Base-by-base conservation (phyloP, 2,329 filamentous ascomycete species). In the Colletotrichum cereale region DNA sequence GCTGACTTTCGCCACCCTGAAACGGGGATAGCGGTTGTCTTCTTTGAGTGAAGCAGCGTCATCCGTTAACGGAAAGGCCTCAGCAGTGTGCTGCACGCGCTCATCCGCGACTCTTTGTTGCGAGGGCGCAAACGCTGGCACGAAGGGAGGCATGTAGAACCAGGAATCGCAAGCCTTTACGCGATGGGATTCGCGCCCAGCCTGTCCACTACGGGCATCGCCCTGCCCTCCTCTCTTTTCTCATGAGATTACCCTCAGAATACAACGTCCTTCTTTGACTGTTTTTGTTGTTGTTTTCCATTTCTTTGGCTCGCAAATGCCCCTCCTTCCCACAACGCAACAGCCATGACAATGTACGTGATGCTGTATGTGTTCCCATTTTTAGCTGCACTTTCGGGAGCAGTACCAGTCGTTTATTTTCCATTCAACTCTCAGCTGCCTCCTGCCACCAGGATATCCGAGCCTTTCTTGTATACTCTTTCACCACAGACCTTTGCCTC, bases 341-440 rank as follows among this genome's bases (percentile, higher is more conserved):
- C 75, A 73, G 74, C 66, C 71, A 80, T 82, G 81, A 75, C 77
- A 67, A 75, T 75, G 67, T 75, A 78, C 65, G 66, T 76, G 66
- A 75, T 75, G 66, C 66, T 73, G 72, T 62, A 77, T 76, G 70
- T 75, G 71, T 63, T 76, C 71, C 73, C 82, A 57, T 71, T 76
- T 44, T 71, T 83, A 66, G 48, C 78, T 50, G 74, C 73, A 36
- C 74, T 81, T 42, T 79, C 78, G n/a, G 74, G 70, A 47, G 79
- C 82, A 63, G 77, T 80, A 24, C 88, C 88, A 14, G 76, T 79
- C 31, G 77, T 86, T 58, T 82, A 85, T 57, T 96, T 95, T 75
- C 94, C 94, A 0, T 86, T 97, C 80, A 97, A 96, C 81, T 91
- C 93, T 2, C 95, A 97, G 80, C 87, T 97, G 1, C 94, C 94